Base-by-base conservation (phyloP, 2,329 filamentous ascomycete genomes). In the Claviceps purpurea region DNA sequence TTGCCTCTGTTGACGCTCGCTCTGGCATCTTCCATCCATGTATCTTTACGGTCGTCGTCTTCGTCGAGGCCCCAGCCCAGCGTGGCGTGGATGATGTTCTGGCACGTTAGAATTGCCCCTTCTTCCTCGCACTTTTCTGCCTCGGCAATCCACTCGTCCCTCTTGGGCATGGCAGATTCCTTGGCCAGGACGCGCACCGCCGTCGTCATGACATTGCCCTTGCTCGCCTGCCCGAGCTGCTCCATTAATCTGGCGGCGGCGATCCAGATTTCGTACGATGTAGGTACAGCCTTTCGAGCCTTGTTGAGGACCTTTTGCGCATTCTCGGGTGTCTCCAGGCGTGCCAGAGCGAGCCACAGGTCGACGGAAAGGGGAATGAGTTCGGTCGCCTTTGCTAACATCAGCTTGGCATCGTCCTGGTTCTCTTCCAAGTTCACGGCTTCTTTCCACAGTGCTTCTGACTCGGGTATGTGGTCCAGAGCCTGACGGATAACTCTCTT, bases 391-490 rank as follows among this genome's bases (percentile, higher is more conserved):
- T 96, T 96, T 47, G 89, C 90, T 47, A 98, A 79, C 51, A 98
- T 76, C 52, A 98, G 73, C 56, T 84, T 84, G 4, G 94, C 94
- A 70, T 96, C 89, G 34, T 84, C 85, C 0, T 86, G 80, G 59
- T 95, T 85, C 62, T 96, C 91, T 63, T 97, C 93, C 52, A 97
- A 72, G 60, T 97, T 97, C 56, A 98, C 91, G 5, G 91, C 85
- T 64, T 94, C 89, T 65, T 97, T 98, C 93, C 93, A 98, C n/a
- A 98, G 78, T 43, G 87, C 85, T 47, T 97, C 93, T 0, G 91
- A 97, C 62, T 95, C 89, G 0, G 90, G 90, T 42, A 96, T 87
- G 62, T 95, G 85, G 61, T 97, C 88, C 45, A 98, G 75, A 0
- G 93, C 94, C 63, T 94, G 87, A 52, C 90, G 81, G 38, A 96